A percentile compares a stretch with the other conserved stretches of the same genome.
Conservation (phyloP, 169 alveolate genomes). For the Theileria parva region DNA sequence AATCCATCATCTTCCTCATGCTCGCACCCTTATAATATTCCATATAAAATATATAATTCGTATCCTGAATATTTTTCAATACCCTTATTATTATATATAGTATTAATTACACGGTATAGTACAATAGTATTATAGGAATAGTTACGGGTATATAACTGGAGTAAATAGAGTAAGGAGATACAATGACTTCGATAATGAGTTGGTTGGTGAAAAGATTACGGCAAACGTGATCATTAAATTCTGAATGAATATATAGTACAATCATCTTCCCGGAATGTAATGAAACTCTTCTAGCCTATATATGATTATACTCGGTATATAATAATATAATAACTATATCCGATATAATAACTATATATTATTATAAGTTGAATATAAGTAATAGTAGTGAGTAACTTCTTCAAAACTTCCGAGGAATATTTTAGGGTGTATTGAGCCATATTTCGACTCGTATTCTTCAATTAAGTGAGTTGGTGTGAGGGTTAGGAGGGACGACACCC, state of each 20-base stretch:
- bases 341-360: no score
- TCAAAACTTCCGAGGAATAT: constrained; percentile 47
- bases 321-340: no score
- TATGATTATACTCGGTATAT: not conserved
- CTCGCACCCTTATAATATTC: constrained; percentile 43
- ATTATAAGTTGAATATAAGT: no score
- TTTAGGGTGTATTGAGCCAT: constrained; percentile 55
- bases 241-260: constrained; percentile 43
- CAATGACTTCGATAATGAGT: constrained; percentile 45
- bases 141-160: no score
- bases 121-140: no score
- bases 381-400: constrained; percentile 22
- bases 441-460: constrained; percentile 21
- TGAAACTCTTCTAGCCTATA: constrained; percentile 34
- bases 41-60: constrained; percentile 39
- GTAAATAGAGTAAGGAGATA: not conserved
- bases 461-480: constrained; percentile 1
- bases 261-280: constrained; percentile 38
- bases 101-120: no score
- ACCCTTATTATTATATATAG: not conserved
- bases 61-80: constrained; percentile 17
- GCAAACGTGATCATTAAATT: not conserved
- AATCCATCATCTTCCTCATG: constrained; percentile 41
- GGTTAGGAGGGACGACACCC: constrained; percentile 12
- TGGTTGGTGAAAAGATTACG: constrained; percentile 26